Evolutionary conservation across 345 rosid species (phyloP).

Genomic region (Linum trigynum): DNA sequence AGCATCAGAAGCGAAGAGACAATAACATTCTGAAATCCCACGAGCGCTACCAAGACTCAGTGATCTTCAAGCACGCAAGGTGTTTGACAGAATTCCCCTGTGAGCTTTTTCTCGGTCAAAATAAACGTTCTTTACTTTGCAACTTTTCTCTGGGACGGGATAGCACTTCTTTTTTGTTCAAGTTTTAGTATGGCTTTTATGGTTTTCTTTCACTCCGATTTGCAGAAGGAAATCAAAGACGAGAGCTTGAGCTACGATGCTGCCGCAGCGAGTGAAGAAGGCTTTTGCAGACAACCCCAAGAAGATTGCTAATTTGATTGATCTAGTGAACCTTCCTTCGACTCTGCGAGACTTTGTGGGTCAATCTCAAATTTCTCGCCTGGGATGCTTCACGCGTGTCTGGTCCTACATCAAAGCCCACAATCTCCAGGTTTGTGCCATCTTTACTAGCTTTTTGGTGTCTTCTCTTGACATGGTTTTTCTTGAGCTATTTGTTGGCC

Average conservation of each 20-base stretch:
- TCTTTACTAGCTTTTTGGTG: not conserved
- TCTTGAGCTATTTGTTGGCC: not conserved
- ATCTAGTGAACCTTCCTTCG: conserved; percentile 84
- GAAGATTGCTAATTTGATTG: conserved; percentile 72
- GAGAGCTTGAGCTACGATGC: conserved; percentile 32
- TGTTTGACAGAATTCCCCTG: not conserved
- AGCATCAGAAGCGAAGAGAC: no score
- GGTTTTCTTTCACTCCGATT: not conserved
- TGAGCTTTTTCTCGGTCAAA: not conserved
- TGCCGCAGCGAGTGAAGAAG: conserved; percentile 65
- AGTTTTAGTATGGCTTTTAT: not conserved
- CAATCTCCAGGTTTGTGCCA: conserved; percentile 58
- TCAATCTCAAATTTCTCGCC: conserved; percentile 76
- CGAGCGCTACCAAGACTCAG: not conserved
- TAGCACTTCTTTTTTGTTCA: not conserved
- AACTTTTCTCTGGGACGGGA: not conserved
- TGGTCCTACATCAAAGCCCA: conserved; percentile 90
- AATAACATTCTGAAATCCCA: no score
- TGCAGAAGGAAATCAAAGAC: conserved; percentile 6
- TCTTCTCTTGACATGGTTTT: not conserved
- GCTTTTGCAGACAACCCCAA: conserved; percentile 62
- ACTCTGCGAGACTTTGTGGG: conserved; percentile 78
- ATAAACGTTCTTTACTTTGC: not conserved
- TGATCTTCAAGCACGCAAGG: not conserved
- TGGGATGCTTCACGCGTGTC: conserved; percentile 80